Base-by-base conservation (phyloP, 108 stramenopile genomes). In the Craspedostauros australis region DNA sequence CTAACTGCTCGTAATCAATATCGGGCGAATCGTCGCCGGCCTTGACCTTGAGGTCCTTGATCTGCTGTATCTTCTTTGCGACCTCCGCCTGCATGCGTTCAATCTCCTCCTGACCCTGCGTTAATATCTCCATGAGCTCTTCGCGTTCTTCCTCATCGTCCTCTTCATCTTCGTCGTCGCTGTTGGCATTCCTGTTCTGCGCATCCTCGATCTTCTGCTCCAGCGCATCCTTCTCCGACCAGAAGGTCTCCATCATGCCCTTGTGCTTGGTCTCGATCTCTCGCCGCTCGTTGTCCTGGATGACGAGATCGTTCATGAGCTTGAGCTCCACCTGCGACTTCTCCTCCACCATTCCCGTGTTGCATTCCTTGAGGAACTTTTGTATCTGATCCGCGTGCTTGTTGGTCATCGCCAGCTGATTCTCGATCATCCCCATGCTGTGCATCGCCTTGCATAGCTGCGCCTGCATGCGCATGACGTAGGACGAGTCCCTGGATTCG, bases 361-460 rank as follows among this genome's bases (percentile, higher is more conserved):
- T 46, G 46, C 60, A 64, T n/a, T 84, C 82, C 48, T 71, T 72
- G 46, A 79, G 61, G 8, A 48, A 45, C 54, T 75, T 77, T 19
- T 76, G 66, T 5, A 69, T 39, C 12, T 42, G 56, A 3, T 67
- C 72, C 11, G 59, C 52, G 26, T 73, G 61, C 19, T 57, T 52
- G 32, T 72, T 77, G 18, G 63, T 49, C 62, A 89, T 42, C 14
- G 79, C 79, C 42, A 83, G 44, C 53, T 89, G 84, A 62, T 79
- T 81, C 48, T 89, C 88, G 69, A 85, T 49, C 18, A 85, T 80
- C 2, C 84, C 84, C 65, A 85, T 75, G 27, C 66, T 62, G 57
- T 89, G 88, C 88, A 89, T 89, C 6, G 79, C 81, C 47, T 82
- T 70, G 60, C 84, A 85, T 33, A 89, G 46, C 60, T 89, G 84